Conservation (phyloP, 192 early-diverging fungal genomes). For the Coemansia sp. region DNA sequence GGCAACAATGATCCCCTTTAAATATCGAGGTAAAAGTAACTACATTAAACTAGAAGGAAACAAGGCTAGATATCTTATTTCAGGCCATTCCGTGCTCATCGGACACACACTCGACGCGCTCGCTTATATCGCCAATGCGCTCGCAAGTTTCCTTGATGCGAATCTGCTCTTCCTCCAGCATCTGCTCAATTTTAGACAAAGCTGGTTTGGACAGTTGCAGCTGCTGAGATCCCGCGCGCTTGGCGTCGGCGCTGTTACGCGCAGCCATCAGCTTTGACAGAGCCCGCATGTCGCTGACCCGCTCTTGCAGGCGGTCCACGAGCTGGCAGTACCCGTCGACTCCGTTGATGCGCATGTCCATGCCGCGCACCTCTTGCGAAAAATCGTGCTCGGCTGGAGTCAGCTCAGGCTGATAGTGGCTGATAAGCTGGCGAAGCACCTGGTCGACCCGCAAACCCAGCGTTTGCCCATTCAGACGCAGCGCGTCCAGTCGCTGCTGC, state of each 20-base stretch:
- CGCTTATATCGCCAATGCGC: conserved; percentile 34
- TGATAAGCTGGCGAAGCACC: conserved; percentile 63
- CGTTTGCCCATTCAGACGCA: conserved; percentile 37
- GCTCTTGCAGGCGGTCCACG: conserved; percentile 29
- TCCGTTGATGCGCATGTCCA: conserved; percentile 28
- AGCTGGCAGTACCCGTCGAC: conserved; percentile 22
- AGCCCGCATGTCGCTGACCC: conserved; percentile 26
- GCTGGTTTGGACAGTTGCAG: conserved; percentile 16
- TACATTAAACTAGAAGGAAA: background rate
- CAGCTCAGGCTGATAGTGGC: conserved; percentile 62
- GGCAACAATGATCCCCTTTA: background rate
- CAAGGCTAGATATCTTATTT: background rate
- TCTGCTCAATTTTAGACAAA: conserved; percentile 17
- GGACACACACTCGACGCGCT: conserved; percentile 19
- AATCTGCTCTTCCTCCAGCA: conserved; percentile 30
- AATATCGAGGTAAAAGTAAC: background rate
- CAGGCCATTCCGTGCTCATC: background rate
- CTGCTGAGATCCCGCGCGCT: conserved; percentile 8
- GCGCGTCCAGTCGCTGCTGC: conserved; percentile 48
- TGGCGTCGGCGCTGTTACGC: conserved; percentile 9
- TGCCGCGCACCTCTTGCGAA: conserved; percentile 30
- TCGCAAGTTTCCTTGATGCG: conserved; percentile 26
- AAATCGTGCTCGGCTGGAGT: conserved; percentile 57
- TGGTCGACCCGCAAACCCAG: conserved; percentile 59
- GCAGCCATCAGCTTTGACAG: conserved; percentile 5